phyloP scores from a whole-genome alignment of 1,139 yeast species.

The Candida pseudocylindracea region DNA sequence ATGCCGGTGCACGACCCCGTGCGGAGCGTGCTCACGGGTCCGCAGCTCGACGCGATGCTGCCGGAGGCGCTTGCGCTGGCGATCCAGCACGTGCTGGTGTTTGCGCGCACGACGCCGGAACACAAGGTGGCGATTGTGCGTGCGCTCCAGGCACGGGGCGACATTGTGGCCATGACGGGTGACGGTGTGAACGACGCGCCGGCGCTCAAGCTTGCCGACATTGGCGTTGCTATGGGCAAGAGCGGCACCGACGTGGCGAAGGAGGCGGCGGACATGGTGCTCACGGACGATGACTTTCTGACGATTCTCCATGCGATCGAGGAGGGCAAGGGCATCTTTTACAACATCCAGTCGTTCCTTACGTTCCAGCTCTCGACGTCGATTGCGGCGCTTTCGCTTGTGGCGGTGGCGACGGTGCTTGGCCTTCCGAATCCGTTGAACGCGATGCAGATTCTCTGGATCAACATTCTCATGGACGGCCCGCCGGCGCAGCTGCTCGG shows the following conservation, averaged over 20 bases:
- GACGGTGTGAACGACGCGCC: constrained; percentile 99
- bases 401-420: constrained; percentile 71
- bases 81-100: constrained; percentile 66
- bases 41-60: constrained; percentile 46
- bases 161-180: constrained; percentile 97
- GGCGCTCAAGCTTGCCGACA: constrained; percentile 91
- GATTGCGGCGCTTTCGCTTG: constrained; percentile 78
- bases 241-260: constrained; percentile 97
- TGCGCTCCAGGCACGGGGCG: constrained; percentile 82
- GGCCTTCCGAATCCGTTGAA: constrained; percentile 89
- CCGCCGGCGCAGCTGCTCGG: constrained; percentile 98
- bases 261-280: constrained; percentile 95
- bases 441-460: constrained; percentile 97
- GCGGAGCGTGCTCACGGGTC: constrained; percentile 56
- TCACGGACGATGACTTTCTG: constrained; percentile 89
- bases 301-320: constrained; percentile 83
- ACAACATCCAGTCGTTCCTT: constrained; percentile 80
- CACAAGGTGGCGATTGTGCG: constrained; percentile 83
- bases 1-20: constrained; percentile 40
- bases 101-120: constrained; percentile 94
- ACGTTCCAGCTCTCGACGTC: constrained; percentile 91
- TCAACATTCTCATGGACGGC: constrained; percentile 94
- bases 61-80: constrained; percentile 52
- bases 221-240: constrained; percentile 94
- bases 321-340: constrained; percentile 92